Base-by-base conservation (phyloP, 345 rosid genomes). In the Eutrema yunnanense region DNA sequence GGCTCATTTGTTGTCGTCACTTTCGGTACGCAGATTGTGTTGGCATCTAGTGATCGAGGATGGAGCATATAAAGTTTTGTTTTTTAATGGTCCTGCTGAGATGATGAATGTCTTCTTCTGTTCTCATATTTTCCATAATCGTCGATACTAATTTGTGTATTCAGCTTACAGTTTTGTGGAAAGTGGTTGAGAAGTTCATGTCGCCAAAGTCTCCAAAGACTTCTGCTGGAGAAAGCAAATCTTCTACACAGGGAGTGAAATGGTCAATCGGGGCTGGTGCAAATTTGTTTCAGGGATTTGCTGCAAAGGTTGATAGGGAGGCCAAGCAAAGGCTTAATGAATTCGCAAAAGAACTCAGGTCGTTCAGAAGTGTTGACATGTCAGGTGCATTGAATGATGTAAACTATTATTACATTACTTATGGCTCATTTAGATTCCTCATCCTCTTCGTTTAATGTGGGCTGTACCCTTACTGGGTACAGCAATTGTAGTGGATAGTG, bases 81-180 rank as follows among this genome's bases (percentile, higher is more conserved):
- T 26, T 8, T 51, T 27, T 38, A 0, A 51, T 2, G 14, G 37
- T 9, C 33, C 44, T 55, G 27, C 16, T 69, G 64, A 10, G 49
- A 16, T 8, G 40, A 2, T 13, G 54, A 2, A 16, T 8, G 16
- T 36, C 38, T 44, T 66, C 36, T 44, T 66, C 9, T 66, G 34
- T 32, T 63, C 37, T 55, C 42, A 43, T 61, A 34, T 57, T 74
- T 65, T 66, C 50, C 71, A 62, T 27, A 34, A 26, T 67, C 9
- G 60, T 67, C 73, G 61, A 12, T 79, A 72, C 92, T 89, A 86
- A 90, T 84, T 84, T 72, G 69, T 82, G 73, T 78, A 54, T 84
- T 94, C 96, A 89, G 92, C 85, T 88, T 84, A 86, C 97, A 94
- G 98, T 94, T 88, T 62, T 94, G 68, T 91, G 95, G 97, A 94